A percentile compares a stretch with the other conserved stretches of the same genome.
phyloP scores from a whole-genome alignment of 2,329 filamentous ascomycete species.

The Neopestalotiopsis clavispora region DNA sequence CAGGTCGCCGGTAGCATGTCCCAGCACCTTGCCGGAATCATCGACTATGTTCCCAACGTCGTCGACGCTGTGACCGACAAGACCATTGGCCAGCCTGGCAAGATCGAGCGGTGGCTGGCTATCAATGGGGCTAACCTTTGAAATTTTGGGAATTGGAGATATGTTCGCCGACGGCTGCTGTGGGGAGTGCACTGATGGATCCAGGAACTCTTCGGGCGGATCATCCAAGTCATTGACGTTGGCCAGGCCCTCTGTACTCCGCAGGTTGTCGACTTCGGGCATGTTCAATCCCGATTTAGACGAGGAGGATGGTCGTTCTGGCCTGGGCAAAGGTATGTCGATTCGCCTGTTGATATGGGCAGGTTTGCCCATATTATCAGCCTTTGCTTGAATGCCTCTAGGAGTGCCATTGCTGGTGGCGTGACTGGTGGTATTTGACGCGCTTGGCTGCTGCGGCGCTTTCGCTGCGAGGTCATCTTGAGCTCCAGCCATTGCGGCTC shows the following conservation, averaged over 20 bases:
- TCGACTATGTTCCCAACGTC: constrained; percentile 60
- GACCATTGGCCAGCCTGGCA: constrained; percentile 41
- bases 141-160: constrained; percentile 46
- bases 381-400: constrained; percentile 5
- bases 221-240: constrained; percentile 28
- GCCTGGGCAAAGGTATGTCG: constrained; percentile 36
- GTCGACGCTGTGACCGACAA: constrained; percentile 54
- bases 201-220: constrained; percentile 38
- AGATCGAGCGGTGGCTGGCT: constrained; percentile 36
- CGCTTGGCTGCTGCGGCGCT: constrained; percentile 2
- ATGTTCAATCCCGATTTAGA: constrained; percentile 23
- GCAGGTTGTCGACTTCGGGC: constrained; percentile 29
- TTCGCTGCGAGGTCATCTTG: constrained; percentile 4
- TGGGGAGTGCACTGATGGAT: constrained; percentile 34
- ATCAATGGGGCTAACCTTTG: constrained; percentile 46
- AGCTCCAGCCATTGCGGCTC: background rate
- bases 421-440: background rate
- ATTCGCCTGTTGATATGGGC: constrained; percentile 34
- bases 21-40: constrained; percentile 54
- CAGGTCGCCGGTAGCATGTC: constrained; percentile 57
- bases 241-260: constrained; percentile 28
- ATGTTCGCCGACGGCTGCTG: constrained; percentile 41
- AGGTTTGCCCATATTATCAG: constrained; percentile 38
- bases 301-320: constrained; percentile 20
- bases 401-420: background rate